phyloP scores from a whole-genome alignment of 352 stramenopile genomes.

The Globisporangium parvum region DNA sequence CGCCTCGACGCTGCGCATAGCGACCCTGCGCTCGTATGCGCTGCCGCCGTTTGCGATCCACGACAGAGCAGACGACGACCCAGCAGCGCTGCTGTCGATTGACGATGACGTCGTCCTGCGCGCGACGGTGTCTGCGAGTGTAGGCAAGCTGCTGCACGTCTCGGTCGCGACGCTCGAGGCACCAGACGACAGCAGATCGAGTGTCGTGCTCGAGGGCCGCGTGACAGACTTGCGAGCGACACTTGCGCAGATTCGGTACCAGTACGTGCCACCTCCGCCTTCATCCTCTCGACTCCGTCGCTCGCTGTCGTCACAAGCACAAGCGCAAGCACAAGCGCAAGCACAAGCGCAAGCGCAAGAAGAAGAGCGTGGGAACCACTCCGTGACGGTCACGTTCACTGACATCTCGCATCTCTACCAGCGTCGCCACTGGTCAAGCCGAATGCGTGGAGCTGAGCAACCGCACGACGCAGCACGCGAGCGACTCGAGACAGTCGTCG shows the following conservation, averaged over 20 bases:
- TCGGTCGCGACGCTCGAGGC: not conserved
- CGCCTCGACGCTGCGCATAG: slow-evolving; percentile 5
- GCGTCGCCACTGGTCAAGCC: not conserved
- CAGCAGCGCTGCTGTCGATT: slow-evolving; percentile 5
- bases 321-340: not conserved
- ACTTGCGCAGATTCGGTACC: slow-evolving; percentile 6
- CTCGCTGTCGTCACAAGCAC: no score
- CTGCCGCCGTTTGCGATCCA: slow-evolving; percentile 11
- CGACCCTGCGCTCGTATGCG: not conserved
- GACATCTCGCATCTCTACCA: slow-evolving; percentile 4
- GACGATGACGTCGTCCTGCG: slow-evolving; percentile 8
- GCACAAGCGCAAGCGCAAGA: not conserved
- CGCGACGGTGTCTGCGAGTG: not conserved
- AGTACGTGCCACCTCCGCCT: not conserved
- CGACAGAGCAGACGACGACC: not conserved
- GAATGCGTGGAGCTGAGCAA: no score
- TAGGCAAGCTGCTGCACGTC: slow-evolving; percentile 7
- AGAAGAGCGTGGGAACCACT: not conserved
- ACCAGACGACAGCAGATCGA: not conserved
- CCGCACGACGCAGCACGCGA: not conserved
- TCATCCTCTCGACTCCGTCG: not conserved
- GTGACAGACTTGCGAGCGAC: slow-evolving; percentile 5
- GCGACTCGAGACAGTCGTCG: not conserved
- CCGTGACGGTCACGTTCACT: slow-evolving; percentile 7
- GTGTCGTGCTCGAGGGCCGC: slow-evolving; percentile 5